phyloP scores from a whole-genome alignment of 2,329 filamentous ascomycete species.

The Beauveria sp. region DNA sequence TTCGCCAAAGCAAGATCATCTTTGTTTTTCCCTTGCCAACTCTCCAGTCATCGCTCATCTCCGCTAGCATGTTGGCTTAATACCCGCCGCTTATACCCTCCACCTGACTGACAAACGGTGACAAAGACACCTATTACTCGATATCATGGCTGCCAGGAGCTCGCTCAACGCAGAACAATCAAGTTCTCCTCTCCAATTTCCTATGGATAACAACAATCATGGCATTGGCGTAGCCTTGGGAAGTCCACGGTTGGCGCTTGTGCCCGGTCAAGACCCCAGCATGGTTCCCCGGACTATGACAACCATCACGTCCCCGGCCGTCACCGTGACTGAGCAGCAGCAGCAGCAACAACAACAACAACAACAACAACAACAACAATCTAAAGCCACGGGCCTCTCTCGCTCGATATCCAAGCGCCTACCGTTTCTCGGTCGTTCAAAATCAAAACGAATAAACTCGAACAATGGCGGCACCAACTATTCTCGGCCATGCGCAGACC shows the following conservation, averaged over 20 bases:
- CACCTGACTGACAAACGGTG: background rate
- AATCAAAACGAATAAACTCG: background rate
- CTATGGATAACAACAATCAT: background rate
- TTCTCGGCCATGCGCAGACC: background rate
- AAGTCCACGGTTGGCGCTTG: constrained; percentile 47
- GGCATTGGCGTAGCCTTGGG: constrained; percentile 69
- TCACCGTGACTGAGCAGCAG: background rate
- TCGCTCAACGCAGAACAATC: background rate
- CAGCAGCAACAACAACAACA: background rate
- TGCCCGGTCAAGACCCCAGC: constrained; percentile 18
- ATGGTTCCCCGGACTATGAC: constrained; percentile 12
- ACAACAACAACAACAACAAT: background rate
- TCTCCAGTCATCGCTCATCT: background rate
- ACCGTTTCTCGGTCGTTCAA: constrained; percentile 7
- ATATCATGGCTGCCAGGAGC: background rate
- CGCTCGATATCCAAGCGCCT: constrained; percentile 13
- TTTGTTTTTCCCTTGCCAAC: background rate
- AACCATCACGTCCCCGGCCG: constrained; percentile 11
- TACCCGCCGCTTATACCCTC: background rate
- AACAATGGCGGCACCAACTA: background rate
- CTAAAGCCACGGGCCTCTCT: constrained; percentile 3
- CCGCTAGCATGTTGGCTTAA: background rate
- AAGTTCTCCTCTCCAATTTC: background rate
- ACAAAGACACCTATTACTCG: background rate
- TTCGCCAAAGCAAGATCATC: background rate